phyloP scores from a whole-genome alignment of 495 filamentous ascomycete species.

The Penicillium daleae region DNA sequence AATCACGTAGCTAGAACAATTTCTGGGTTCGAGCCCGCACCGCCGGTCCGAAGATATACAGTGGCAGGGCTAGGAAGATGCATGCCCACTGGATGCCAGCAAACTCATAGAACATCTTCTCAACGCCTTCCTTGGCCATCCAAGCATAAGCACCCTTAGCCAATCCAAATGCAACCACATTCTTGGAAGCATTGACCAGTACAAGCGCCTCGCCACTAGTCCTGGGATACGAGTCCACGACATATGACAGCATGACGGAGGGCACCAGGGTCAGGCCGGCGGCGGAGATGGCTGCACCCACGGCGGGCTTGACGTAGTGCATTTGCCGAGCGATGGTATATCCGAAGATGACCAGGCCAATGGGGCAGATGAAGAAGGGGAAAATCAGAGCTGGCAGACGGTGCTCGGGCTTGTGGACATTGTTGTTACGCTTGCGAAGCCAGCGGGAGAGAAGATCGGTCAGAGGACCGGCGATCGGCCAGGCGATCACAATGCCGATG shows the following conservation, averaged over 20 bases:
- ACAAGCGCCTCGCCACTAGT: slow-evolving; percentile 37
- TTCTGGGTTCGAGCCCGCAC: slow-evolving; percentile 29
- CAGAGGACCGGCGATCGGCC: slow-evolving; percentile 37
- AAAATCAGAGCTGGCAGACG: slow-evolving; percentile 35
- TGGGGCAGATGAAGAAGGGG: slow-evolving; percentile 35
- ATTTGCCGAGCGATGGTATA: slow-evolving; percentile 27
- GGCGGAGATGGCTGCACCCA: slow-evolving; percentile 32
- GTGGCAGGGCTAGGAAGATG: slow-evolving; percentile 32
- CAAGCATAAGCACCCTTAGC: slow-evolving; percentile 31
- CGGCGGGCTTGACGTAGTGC: slow-evolving; percentile 30
- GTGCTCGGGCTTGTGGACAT: slow-evolving; percentile 37
- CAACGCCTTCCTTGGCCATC: slow-evolving; percentile 37
- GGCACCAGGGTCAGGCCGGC: slow-evolving; percentile 34
- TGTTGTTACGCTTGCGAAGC: slow-evolving; percentile 33
- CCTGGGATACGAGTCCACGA: slow-evolving; percentile 36
- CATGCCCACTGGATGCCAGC: slow-evolving; percentile 44
- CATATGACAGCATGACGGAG: slow-evolving; percentile 40
- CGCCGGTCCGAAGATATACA: slow-evolving; percentile 41
- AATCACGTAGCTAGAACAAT: slow-evolving; percentile 16
- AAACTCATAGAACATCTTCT: slow-evolving; percentile 45
- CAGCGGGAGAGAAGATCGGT: slow-evolving; percentile 37
- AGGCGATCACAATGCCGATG: slow-evolving; percentile 34
- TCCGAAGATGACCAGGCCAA: slow-evolving; percentile 36
- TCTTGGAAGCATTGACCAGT: slow-evolving; percentile 45
- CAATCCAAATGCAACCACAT: slow-evolving; percentile 45